Percentiles rank a stretch among this genome's conserved stretches.
phyloP scores from a whole-genome alignment of 2,329 filamentous ascomycete genomes.

The Hypoxylon sp. region DNA sequence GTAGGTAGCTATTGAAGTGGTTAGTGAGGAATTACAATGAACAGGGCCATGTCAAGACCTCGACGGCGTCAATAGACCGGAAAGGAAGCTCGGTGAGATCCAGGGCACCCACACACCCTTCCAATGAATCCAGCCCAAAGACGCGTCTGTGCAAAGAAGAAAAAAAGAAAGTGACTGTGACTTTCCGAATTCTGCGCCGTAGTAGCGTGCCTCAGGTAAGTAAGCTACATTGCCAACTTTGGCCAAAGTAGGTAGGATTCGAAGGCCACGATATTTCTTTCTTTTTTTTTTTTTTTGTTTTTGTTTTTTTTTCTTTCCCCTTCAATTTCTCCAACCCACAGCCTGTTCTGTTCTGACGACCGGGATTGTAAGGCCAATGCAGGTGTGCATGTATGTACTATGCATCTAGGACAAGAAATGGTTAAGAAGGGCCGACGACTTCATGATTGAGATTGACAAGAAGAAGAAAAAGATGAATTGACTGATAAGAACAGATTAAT shows the following conservation, averaged over 20 bases:
- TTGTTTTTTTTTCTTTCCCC: conserved; percentile 12
- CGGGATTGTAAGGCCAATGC: conserved; percentile 39
- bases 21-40: conserved; percentile 7
- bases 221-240: conserved; percentile 26
- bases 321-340: conserved; percentile 29
- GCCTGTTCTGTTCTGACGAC: conserved; percentile 24
- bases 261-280: conserved; percentile 13
- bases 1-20: conserved; percentile 1
- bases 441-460: conserved; percentile 21
- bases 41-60: conserved; percentile 25
- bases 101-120: conserved; percentile 38
- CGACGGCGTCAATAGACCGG: conserved; percentile 41
- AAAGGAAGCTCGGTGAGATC: conserved; percentile 47
- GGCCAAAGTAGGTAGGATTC: conserved; percentile 24
- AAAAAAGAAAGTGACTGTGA: conserved; percentile 30
- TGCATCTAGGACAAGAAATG: conserved; percentile 31
- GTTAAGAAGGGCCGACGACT: conserved; percentile 43
- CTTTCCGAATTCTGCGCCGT: conserved; percentile 42
- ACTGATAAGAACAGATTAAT: conserved; percentile 41
- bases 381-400: conserved; percentile 39
- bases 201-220: conserved; percentile 27
- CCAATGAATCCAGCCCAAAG: conserved; percentile 27
- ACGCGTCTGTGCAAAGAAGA: conserved; percentile 34
- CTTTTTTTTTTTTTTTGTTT: neutral
- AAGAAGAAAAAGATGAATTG: conserved; percentile 19